These are phyloP conservation scores for Moniliella sp. DNA, from an alignment of 1,284 basidiomycete species.

Conservation along the genomic window DNA sequence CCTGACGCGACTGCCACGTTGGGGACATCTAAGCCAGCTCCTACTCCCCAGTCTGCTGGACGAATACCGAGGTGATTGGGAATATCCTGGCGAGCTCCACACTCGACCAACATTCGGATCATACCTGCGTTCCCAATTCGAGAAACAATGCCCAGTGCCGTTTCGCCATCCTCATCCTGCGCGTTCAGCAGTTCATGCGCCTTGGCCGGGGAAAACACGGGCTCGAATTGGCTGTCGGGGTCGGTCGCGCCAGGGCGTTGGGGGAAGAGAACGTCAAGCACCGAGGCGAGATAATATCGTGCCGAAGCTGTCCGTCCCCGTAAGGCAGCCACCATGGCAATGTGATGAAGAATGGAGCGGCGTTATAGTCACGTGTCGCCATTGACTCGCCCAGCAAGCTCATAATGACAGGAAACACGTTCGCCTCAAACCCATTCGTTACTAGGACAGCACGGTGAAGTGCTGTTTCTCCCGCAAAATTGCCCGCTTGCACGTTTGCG, in stretches of 20 bases:
- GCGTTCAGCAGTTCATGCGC: constrained; percentile 71
- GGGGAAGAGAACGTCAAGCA: constrained; percentile 68
- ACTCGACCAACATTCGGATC: constrained; percentile 67
- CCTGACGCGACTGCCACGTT: too few relatives aligned
- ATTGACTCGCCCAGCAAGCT: constrained; percentile 48
- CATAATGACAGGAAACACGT: constrained; percentile 50
- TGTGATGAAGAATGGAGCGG: constrained; percentile 75
- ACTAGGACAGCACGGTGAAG: constrained; percentile 77
- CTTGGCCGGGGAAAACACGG: too few relatives aligned
- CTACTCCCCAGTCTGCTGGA: constrained; percentile 62
- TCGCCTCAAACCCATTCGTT: constrained; percentile 59
- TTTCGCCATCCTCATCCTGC: constrained; percentile 88
- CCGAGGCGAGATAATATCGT: constrained; percentile 72
- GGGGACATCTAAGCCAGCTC: too few relatives aligned
- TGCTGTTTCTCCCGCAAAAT: constrained; percentile 80
- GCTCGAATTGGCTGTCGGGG: too few relatives aligned
- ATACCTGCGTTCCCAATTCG: constrained; percentile 72
- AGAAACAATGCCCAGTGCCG: constrained; percentile 80
- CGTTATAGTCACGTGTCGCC: constrained; percentile 73
- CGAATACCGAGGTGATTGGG: constrained; percentile 83
- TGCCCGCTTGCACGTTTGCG: constrained; percentile 36
- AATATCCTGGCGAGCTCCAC: constrained; percentile 69
- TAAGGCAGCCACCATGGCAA: constrained; percentile 69
- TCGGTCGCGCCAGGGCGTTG: too few relatives aligned
- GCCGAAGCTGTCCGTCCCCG: constrained; percentile 64